Evolutionary conservation across 768 basidiomycete species (phyloP), one percentile per base, ranked within the genome.

Genomic region (Tephrocybe sp.): DNA sequence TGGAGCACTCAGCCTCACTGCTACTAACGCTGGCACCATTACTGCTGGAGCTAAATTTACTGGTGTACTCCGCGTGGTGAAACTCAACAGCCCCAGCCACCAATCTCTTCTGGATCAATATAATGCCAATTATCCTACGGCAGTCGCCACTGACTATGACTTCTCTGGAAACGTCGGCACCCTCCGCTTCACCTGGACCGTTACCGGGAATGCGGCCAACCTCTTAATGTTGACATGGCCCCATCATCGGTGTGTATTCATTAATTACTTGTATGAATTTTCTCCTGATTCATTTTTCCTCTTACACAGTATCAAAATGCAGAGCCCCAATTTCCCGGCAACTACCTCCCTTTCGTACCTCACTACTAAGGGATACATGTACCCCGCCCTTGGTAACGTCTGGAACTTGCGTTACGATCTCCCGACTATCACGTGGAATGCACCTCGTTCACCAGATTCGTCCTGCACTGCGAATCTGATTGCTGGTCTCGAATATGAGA

Each of bases 401-500:
- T 69, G 68, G 68, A 59, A 58, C 22, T 45, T 68, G 25, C 53
- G 47, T 4, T 69, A 69, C 42, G 45, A 60, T 24, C 58, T 69
- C 23, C 60, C 68, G 1, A 67, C 64, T 15, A 68, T 68, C 48
- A 61, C 59, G 19, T 68, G 63, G 62, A 63, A 64, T 48, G 61
- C 68, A 3, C 66, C 68, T 33, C 61, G 68, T 25, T 42, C 55
- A 23, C 64, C 66, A 0, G 65, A 69, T 13, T 56, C 59, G 12
- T 69, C 68, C 4, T 69, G 68, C 50, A 58, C 41, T 3, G 40
- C 55, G 16, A 49, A 57, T 21, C 52, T 69, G 4, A 61, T 64
- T n/a, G 63, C 64, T 33, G 65, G 64, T 10, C 57, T 69, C 15
- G 73, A 78, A 57, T 74, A 74, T 53, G 80, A 80, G 54, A 72